These are phyloP conservation scores for Asparagopsis taxiformis DNA, from an alignment of 31 red algal species.

Conservation along the genomic window DNA sequence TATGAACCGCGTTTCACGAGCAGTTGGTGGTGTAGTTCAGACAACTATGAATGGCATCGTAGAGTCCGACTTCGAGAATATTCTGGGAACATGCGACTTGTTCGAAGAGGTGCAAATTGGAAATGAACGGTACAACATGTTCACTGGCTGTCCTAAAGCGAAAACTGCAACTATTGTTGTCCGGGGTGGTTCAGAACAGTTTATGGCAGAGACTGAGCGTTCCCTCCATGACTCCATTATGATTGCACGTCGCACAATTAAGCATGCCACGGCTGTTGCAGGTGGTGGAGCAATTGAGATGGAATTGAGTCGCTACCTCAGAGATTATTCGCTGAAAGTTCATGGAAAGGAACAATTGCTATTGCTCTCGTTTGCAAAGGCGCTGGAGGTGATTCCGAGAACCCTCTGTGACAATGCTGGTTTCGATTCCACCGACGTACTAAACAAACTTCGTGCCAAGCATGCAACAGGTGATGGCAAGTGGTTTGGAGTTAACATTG, in stretches of 20 bases:
- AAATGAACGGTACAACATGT: constrained; percentile 97
- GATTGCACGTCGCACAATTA: constrained; percentile 96
- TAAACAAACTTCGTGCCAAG: constrained; percentile 94
- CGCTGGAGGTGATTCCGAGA: constrained; percentile 96
- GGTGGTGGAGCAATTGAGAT: constrained; percentile 99
- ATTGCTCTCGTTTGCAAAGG: constrained; percentile 90
- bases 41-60: constrained; percentile 87
- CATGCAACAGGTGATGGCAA: constrained; percentile 83
- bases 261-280: constrained; percentile 88
- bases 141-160: constrained; percentile 91
- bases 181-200: constrained; percentile 98
- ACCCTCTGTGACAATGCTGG: constrained; percentile 99
- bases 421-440: constrained; percentile 96
- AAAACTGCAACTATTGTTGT: constrained; percentile 95
- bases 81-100: constrained; percentile 85
- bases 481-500: constrained; percentile 89
- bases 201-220: constrained; percentile 97
- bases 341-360: constrained; percentile 96
- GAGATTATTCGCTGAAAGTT: constrained; percentile 74
- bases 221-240: constrained; percentile 98
- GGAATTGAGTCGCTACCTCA: constrained; percentile 87
- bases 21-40: constrained; percentile 92
- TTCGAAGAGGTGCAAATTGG: constrained; percentile 98
- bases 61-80: constrained; percentile 57
- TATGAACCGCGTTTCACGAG: constrained; percentile 84